Percentiles rank a stretch among this genome's conserved stretches.
These are phyloP conservation scores for Pyracantha coccinea DNA, from an alignment of 331 rosid species.

Conservation along the genomic window DNA sequence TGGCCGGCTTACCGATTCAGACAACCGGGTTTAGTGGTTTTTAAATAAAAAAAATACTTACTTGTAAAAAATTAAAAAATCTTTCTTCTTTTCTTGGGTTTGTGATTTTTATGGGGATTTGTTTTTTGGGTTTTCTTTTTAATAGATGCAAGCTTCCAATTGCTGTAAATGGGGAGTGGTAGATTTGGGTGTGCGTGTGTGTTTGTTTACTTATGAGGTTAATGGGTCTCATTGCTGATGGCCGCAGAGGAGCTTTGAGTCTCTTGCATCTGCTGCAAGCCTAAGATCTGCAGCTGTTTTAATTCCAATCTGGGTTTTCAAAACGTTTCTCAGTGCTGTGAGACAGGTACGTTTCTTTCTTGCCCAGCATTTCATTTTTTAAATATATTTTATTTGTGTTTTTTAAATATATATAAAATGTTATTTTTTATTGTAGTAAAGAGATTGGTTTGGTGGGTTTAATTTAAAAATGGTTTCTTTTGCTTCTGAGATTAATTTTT, in stretches of 20 bases:
- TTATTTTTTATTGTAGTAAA: neutral
- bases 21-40: neutral
- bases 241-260: conserved; percentile 10
- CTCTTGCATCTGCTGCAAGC: conserved; percentile 22
- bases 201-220: conserved; percentile 11
- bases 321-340: conserved; percentile 12
- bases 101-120: conserved; percentile 15
- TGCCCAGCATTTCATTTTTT: conserved; percentile 36
- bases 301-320: conserved; percentile 33
- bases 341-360: conserved; percentile 40
- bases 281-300: conserved; percentile 52
- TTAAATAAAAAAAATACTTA: neutral
- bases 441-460: conserved; percentile 29
- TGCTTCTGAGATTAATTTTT: conserved; percentile 10
- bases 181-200: neutral
- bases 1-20: conserved; percentile 9
- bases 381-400: neutral
- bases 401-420: no score
- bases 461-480: conserved; percentile 21
- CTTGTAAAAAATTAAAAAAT: neutral
- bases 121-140: neutral
- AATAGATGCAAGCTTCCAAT: neutral
- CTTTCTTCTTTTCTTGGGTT: neutral
- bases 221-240: conserved; percentile 25
- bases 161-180: conserved; percentile 3